Evolutionary conservation across 1,284 basidiomycete genomes (phyloP).

Genomic region (Rhodotorula sp.): DNA sequence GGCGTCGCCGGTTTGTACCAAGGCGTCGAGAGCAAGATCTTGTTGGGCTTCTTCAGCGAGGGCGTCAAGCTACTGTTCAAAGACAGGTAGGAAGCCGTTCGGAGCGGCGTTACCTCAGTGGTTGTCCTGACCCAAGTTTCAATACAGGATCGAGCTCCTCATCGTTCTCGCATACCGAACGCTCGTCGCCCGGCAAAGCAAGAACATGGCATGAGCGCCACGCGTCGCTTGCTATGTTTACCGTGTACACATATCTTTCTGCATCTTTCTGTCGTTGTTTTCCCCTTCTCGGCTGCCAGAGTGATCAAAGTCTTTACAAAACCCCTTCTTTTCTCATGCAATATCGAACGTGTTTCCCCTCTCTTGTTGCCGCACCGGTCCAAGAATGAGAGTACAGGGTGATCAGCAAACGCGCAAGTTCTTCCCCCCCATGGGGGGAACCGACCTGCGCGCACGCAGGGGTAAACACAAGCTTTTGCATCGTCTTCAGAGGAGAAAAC

Average conservation of each 20-base stretch:
- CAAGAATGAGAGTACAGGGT: no score
- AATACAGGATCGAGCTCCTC: constrained; percentile 11
- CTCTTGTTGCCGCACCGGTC: no score
- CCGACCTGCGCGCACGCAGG: no score
- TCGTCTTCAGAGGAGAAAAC: no score
- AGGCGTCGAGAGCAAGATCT: constrained; percentile 76
- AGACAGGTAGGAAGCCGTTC: constrained; percentile 44
- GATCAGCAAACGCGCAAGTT: no score
- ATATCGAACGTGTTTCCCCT: no score
- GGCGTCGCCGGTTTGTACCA: constrained; percentile 78
- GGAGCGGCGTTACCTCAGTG: not conserved
- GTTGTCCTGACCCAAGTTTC: not conserved
- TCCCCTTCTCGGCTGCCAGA: not conserved
- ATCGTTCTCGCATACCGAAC: constrained; percentile 14
- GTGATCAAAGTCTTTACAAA: no score
- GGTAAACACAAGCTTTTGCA: no score
- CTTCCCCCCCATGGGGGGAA: no score
- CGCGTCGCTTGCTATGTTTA: not conserved
- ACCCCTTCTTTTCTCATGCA: no score
- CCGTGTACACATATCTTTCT: no score
- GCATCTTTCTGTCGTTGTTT: not conserved
- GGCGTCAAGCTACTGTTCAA: constrained; percentile 52
- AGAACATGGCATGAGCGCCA: not conserved
- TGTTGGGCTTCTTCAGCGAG: constrained; percentile 68
- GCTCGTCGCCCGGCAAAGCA: constrained; percentile 4